A percentile compares a stretch with the other conserved stretches of the same genome.
Evolutionary conservation across 306 rosid species (phyloP).

Genomic region (Cicer chorassanicum): DNA sequence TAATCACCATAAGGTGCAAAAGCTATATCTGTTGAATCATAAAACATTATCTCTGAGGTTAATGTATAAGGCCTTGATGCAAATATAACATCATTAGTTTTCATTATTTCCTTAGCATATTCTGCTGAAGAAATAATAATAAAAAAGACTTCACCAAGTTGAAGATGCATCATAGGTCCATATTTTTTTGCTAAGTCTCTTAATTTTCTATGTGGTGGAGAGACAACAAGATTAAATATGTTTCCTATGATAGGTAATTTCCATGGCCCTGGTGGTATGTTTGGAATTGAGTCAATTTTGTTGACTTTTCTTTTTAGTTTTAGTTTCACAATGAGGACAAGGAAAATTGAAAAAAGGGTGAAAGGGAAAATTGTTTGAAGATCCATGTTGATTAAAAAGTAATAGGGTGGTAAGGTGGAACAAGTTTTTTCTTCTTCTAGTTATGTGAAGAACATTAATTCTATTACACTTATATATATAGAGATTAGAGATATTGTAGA

Average conservation of each 20-base stretch:
- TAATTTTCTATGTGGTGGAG: conserved; percentile 44
- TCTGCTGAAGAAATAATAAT: conserved; percentile 52
- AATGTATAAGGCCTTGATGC: conserved; percentile 42
- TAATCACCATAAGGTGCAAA: conserved; percentile 46
- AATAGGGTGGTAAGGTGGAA: background rate
- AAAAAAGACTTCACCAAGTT: conserved; percentile 50
- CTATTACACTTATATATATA: background rate
- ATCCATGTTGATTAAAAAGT: conserved; percentile 5
- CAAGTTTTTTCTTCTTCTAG: background rate
- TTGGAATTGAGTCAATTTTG: conserved; percentile 8
- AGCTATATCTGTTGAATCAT: conserved; percentile 26
- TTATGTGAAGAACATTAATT: background rate
- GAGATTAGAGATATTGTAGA: background rate
- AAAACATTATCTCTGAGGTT: background rate
- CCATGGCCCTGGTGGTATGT: conserved; percentile 36
- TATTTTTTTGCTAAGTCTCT: conserved; percentile 45
- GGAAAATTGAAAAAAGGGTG: conserved; percentile 1
- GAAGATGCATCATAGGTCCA: conserved; percentile 54
- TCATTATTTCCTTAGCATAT: conserved; percentile 51
- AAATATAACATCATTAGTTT: conserved; percentile 49
- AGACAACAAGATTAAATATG: conserved; percentile 22
- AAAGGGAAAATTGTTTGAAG: conserved; percentile 5
- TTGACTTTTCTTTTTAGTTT: conserved; percentile 4
- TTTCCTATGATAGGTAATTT: conserved; percentile 39
- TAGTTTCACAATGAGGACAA: conserved; percentile 24